These are phyloP conservation scores for Huntiella moniliformis DNA, from an alignment of 2,329 filamentous ascomycete genomes.

Conservation along the genomic window DNA sequence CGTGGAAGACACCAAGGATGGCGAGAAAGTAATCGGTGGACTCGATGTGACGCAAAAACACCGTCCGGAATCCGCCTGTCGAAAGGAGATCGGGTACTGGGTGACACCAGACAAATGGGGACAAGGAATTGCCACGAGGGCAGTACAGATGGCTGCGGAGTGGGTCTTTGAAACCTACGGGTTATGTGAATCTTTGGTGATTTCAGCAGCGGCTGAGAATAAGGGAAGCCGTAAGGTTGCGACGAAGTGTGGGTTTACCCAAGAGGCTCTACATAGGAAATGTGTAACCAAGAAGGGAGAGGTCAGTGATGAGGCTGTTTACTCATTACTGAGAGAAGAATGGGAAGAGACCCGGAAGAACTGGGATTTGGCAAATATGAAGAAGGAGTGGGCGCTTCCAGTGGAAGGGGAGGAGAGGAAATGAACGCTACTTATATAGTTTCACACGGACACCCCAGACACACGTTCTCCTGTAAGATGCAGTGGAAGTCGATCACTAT, in stretches of 20 bases:
- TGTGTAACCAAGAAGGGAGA: not conserved
- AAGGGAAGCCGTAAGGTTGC: not conserved
- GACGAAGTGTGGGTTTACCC: not conserved
- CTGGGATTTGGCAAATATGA: no score
- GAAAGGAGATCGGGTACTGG: slow-evolving; percentile 2
- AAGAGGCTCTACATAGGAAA: not conserved
- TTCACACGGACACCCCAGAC: no score
- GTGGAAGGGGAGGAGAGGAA: no score
- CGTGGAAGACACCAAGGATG: not conserved
- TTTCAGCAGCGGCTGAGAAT: not conserved
- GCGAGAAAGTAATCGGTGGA: not conserved
- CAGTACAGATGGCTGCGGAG: not conserved
- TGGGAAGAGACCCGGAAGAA: no score
- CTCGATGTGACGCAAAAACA: not conserved
- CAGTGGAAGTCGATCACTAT: no score
- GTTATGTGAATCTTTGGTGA: not conserved
- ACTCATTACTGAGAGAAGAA: no score
- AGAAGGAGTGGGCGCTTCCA: no score
- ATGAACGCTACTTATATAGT: no score
- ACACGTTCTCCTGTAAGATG: no score
- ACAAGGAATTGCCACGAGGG: not conserved
- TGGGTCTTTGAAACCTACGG: not conserved
- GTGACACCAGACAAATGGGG: not conserved
- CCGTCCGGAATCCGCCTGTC: not conserved
- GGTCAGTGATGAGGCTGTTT: not conserved